Percentiles rank a stretch among this genome's conserved stretches.
Evolutionary conservation across 169 alveolate genomes (phyloP).

Genomic region (Cryptosporidium andersoni): DNA sequence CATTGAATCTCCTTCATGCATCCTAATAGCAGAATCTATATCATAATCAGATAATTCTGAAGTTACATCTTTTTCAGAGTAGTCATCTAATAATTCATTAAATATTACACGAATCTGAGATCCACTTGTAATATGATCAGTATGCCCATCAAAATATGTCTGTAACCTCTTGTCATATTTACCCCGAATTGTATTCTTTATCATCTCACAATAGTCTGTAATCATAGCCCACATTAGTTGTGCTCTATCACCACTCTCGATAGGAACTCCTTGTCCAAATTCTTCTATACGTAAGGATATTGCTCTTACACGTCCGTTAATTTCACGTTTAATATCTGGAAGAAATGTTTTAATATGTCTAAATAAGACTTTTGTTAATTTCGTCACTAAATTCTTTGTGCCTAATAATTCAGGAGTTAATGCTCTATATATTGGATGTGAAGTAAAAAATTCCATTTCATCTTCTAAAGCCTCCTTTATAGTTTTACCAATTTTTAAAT

Average conservation of each 20-base stretch:
- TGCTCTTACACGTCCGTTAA: constrained; percentile 74
- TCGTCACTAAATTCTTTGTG: constrained; percentile 92
- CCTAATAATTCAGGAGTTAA: constrained; percentile 93
- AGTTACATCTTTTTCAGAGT: constrained; percentile 80
- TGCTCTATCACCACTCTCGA: constrained; percentile 88
- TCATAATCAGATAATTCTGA: constrained; percentile 90
- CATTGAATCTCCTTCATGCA: constrained; percentile 97
- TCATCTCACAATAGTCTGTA: constrained; percentile 96
- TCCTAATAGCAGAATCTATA: constrained; percentile 94
- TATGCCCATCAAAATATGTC: constrained; percentile 76
- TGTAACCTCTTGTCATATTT: constrained; percentile 91
- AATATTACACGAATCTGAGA: constrained; percentile 86
- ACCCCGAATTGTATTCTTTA: constrained; percentile 93
- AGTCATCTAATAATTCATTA: constrained; percentile 91
- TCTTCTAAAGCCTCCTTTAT: constrained; percentile 89
- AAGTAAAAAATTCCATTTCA: constrained; percentile 90
- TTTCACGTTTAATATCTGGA: constrained; percentile 95
- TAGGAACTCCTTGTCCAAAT: constrained; percentile 92
- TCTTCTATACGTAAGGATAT: constrained; percentile 82
- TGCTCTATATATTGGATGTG: constrained; percentile 92
- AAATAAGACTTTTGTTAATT: constrained; percentile 93
- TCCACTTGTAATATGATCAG: constrained; percentile 84
- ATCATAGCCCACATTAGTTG: constrained; percentile 97
- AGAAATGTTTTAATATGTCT: constrained; percentile 94
- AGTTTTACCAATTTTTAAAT: constrained; percentile 88